A percentile compares a stretch with the other conserved stretches of the same genome.
These are phyloP conservation scores for Aspergillus diversus DNA, from an alignment of 495 filamentous ascomycete species.

Conservation along the genomic window DNA sequence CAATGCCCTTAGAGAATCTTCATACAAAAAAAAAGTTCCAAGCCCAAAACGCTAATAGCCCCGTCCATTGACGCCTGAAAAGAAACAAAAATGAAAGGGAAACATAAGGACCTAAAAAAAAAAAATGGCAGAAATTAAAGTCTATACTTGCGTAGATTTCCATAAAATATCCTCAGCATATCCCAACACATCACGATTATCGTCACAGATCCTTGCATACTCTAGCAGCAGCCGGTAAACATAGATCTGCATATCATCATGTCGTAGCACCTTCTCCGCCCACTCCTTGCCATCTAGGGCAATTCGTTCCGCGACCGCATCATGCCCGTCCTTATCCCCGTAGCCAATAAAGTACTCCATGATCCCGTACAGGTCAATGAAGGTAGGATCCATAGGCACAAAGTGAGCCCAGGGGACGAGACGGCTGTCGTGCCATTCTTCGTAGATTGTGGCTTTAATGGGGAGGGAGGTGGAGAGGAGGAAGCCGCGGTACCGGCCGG, in stretches of 20 bases:
- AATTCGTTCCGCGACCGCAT: slow-evolving; percentile 41
- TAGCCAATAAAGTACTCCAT: slow-evolving; percentile 39
- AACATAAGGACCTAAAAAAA: not conserved
- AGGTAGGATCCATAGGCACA: slow-evolving; percentile 47
- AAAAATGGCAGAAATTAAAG: not conserved
- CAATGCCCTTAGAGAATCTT: not conserved
- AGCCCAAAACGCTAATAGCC: too few relatives aligned
- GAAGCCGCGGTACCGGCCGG: slow-evolving; percentile 53
- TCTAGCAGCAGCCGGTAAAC: slow-evolving; percentile 50
- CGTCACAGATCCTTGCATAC: slow-evolving; percentile 24
- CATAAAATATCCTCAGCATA: not conserved
- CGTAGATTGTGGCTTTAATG: slow-evolving; percentile 53
- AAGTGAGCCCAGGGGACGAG: slow-evolving; percentile 61
- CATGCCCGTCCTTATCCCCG: slow-evolving; percentile 23
- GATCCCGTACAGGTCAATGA: slow-evolving; percentile 48
- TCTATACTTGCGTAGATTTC: not conserved
- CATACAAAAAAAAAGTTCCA: not conserved
- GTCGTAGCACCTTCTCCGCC: slow-evolving; percentile 40
- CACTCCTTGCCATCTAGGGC: slow-evolving; percentile 48
- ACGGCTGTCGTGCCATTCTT: slow-evolving; percentile 62
- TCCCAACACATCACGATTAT: not conserved
- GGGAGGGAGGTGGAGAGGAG: slow-evolving; percentile 46
- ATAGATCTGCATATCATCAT: slow-evolving; percentile 45
- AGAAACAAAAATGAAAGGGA: not conserved
- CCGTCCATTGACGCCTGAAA: not conserved